Conservation (phyloP, 176 grass and related monocot genomes). For the Raddia distichophylla region DNA sequence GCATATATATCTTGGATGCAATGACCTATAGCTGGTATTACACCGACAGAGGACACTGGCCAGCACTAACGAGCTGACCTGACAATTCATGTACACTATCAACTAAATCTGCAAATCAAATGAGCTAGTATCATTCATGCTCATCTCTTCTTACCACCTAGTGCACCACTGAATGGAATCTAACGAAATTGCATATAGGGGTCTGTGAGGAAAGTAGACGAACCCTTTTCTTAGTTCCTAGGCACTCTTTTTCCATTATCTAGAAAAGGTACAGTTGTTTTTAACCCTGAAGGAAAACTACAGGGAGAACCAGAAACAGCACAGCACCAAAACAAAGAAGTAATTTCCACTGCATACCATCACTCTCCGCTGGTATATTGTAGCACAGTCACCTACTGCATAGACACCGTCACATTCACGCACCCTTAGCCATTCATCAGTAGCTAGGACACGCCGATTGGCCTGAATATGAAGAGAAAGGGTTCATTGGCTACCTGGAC, state of each 20-base stretch:
- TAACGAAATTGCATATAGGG: conserved; percentile 7
- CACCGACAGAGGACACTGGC: background rate
- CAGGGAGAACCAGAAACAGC: background rate
- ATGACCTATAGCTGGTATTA: background rate
- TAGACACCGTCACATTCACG: conserved; percentile 79
- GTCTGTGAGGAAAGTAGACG: background rate
- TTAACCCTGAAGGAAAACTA: background rate
- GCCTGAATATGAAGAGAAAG: conserved; percentile 46
- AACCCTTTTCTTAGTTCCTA: background rate
- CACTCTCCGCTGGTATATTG: conserved; percentile 89
- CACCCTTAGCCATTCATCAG: conserved; percentile 97
- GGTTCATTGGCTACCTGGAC: conserved; percentile 23
- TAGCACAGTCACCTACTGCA: conserved; percentile 97
- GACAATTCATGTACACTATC: background rate
- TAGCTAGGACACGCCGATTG: conserved; percentile 80
- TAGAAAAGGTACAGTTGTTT: background rate
- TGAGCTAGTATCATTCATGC: conserved; percentile 23
- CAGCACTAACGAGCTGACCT: background rate
- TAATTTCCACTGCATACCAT: conserved; percentile 60
- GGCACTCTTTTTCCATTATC: too few species aligned
- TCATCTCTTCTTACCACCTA: background rate
- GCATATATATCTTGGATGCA: background rate
- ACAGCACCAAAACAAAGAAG: background rate
- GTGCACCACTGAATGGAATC: background rate
- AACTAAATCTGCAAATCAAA: background rate